These are phyloP conservation scores for Lepidium aucheri DNA, from an alignment of 345 rosid species.

Conservation along the genomic window DNA sequence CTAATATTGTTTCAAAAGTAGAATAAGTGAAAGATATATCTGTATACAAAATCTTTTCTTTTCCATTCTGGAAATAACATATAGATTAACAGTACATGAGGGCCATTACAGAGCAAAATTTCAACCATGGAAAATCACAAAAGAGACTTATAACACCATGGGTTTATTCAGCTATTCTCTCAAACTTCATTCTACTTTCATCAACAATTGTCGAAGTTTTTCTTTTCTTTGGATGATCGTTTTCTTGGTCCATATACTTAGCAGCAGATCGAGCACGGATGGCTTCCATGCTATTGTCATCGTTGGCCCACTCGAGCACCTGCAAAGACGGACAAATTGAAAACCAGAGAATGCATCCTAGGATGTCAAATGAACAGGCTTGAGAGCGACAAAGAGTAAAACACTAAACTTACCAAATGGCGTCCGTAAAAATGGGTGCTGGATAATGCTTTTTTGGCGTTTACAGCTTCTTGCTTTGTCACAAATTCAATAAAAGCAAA, in stretches of 20 bases:
- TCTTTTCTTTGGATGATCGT: conserved; percentile 48
- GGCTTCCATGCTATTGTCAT: conserved; percentile 84
- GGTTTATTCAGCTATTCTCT: conserved; percentile 31
- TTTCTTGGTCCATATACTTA: conserved; percentile 52
- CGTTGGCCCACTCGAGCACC: conserved; percentile 85
- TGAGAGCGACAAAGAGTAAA: not conserved
- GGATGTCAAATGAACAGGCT: not conserved
- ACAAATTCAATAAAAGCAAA: conserved; percentile 80
- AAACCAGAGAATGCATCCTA: not conserved
- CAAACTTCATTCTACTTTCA: conserved; percentile 49
- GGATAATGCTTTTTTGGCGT: conserved; percentile 59
- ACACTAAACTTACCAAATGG: conserved; percentile 54
- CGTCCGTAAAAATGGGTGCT: conserved; percentile 86
- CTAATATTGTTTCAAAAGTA: not conserved
- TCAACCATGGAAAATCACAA: conserved; percentile 11
- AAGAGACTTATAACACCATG: not conserved
- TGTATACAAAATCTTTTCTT: not conserved
- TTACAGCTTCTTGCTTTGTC: conserved; percentile 86
- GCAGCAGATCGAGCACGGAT: conserved; percentile 67
- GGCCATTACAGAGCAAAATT: conserved; percentile 11
- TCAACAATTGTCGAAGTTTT: conserved; percentile 47
- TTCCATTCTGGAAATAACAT: not conserved
- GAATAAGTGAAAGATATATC: not conserved
- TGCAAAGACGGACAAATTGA: conserved; percentile 8
- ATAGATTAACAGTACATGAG: not conserved